Evolutionary conservation across 192 early-diverging fungal genomes (phyloP).

Genomic region (Linnemannia zychae): DNA sequence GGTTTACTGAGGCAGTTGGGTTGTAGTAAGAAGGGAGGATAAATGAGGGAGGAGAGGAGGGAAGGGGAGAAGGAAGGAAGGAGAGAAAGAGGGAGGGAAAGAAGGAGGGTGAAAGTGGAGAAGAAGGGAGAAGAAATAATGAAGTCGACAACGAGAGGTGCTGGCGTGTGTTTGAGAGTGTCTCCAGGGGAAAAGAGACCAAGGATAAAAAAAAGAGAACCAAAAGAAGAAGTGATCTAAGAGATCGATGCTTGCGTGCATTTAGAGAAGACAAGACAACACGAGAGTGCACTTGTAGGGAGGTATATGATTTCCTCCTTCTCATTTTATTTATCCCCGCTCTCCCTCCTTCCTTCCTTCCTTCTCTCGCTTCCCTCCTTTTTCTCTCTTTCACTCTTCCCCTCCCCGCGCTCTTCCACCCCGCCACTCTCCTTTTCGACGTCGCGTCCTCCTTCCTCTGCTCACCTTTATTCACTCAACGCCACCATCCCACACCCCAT

Average conservation of each 20-base stretch:
- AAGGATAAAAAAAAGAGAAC: not conserved
- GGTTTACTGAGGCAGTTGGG: not conserved
- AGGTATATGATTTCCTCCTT: not conserved
- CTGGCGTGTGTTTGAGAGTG: not conserved
- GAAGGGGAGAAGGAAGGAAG: not conserved
- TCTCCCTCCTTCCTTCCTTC: not conserved
- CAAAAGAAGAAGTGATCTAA: not conserved
- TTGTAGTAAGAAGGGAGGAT: not conserved
- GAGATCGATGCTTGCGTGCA: not conserved
- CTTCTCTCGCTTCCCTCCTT: not conserved
- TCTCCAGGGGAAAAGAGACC: too few species aligned
- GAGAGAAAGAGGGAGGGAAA: slow-evolving; percentile 8
- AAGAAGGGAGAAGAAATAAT: not conserved
- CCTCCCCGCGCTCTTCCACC: not conserved
- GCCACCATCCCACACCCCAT: slow-evolving; percentile 1
- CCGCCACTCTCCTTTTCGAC: not conserved
- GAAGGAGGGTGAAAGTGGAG: not conserved
- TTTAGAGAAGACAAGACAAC: not conserved
- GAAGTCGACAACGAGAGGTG: not conserved
- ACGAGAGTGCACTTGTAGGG: too few species aligned
- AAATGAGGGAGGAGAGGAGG: not conserved
- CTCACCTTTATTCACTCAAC: not conserved
- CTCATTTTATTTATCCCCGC: not conserved
- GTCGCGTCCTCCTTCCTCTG: not conserved
- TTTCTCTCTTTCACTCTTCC: not conserved